Evolutionary conservation across 768 basidiomycete genomes (phyloP), one percentile per base, ranked within the genome.

Genomic region (Termitomyces sp.): DNA sequence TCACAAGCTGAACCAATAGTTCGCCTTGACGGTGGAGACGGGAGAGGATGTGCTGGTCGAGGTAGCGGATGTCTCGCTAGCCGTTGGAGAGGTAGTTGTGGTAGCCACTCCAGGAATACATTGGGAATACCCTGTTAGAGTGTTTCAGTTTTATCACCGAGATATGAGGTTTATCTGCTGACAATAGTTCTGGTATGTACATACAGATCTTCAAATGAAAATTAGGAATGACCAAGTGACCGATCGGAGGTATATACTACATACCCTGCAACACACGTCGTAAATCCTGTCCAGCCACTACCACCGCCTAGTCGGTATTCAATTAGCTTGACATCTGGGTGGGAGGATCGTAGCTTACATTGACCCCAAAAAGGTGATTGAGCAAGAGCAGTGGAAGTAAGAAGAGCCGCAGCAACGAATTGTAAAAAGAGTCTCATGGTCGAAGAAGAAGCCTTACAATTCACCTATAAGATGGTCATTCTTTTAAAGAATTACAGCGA

Each of bases 1-100:
- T 57, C 62, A 83, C 80, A 83, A 84, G 67, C 78, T 80, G 64
- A 84, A 85, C 82, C 82, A 84, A 65, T 75, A 82, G 58, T 78
- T 79, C 1, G 69, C 69, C 5, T 64, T 61, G 16, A 54, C 57
- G 6, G 69, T 49, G 26, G 69, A 61, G 9, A 67, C 44, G 0
- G 57, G 35, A 30, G 45, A 53, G 33, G 57, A 46, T 12, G 52
- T 24, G n/a, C 64, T 60, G 6, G 54, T 53, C 14, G 52, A 30
- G 16, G 47, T 32, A 4, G 66, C 51, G 16, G 68, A 20, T 36
- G 46, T 38, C 12, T 6, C 7, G 22, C 38, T 44, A 18, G 43
- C 18, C 1, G 47, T 33, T 6, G 46, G 2, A 18, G 46, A 55
- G 5, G 54, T 30, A 40, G 45, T n/a, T n/a, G n/a, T n/a, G n/a